These are phyloP conservation scores for Phyllosticta citrichinensis DNA, from an alignment of 2,329 filamentous ascomycete species.

Conservation along the genomic window DNA sequence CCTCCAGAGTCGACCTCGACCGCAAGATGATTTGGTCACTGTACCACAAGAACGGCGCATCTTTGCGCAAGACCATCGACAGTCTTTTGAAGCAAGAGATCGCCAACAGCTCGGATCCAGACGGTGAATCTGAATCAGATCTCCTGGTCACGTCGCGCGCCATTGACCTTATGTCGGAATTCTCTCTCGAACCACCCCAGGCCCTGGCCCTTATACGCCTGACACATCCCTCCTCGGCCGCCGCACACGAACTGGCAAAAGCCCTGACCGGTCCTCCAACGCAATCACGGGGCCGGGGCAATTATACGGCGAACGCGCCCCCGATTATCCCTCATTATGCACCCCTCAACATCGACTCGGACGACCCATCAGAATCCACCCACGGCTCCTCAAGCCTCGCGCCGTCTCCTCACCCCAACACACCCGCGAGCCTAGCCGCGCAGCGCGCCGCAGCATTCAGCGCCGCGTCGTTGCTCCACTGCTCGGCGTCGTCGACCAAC, in stretches of 20 bases:
- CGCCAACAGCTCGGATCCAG: slow-evolving; percentile 12
- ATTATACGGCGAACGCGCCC: slow-evolving; percentile 29
- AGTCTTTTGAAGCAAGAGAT: slow-evolving; percentile 42
- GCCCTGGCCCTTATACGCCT: slow-evolving; percentile 46
- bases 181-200: slow-evolving; percentile 39
- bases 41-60: slow-evolving; percentile 50
- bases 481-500: slow-evolving; percentile 56
- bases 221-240: slow-evolving; percentile 46
- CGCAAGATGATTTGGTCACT: slow-evolving; percentile 42
- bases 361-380: slow-evolving; percentile 24
- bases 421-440: slow-evolving; percentile 33
- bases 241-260: slow-evolving; percentile 51
- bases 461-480: slow-evolving; percentile 49
- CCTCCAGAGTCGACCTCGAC: slow-evolving; percentile 39
- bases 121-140: slow-evolving; percentile 28
- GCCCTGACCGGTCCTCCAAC: slow-evolving; percentile 36
- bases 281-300: slow-evolving; percentile 8
- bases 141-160: slow-evolving; percentile 39
- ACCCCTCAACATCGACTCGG: slow-evolving; percentile 18
- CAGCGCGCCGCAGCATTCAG: slow-evolving; percentile 43
- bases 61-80: slow-evolving; percentile 44
- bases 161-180: slow-evolving; percentile 44
- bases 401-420: slow-evolving; percentile 24
- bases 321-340: slow-evolving; percentile 40
- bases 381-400: slow-evolving; percentile 16